Percentiles rank a stretch among this genome's conserved stretches.
These are phyloP conservation scores for Xerocomus brunneocitrinus DNA, from an alignment of 768 basidiomycete genomes.

Conservation along the genomic window DNA sequence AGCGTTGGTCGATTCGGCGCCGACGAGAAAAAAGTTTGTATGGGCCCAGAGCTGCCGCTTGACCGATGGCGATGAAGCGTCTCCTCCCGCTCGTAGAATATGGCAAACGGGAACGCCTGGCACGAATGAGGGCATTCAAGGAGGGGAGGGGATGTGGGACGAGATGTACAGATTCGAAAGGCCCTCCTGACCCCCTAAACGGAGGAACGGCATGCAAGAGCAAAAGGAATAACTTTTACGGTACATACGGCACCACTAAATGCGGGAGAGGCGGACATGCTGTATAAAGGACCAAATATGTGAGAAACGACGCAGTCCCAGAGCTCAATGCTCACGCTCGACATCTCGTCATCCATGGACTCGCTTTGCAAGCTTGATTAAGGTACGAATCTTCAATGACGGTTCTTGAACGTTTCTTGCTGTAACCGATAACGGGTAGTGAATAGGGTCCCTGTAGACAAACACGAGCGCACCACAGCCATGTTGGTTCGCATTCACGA, in stretches of 20 bases:
- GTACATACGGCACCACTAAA: neutral
- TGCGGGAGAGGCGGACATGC: neutral
- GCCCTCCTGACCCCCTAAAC: neutral
- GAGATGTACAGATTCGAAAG: neutral
- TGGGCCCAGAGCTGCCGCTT: neutral
- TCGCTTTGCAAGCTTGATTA: neutral
- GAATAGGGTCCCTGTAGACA: neutral
- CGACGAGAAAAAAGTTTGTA: neutral
- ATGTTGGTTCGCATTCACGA: neutral
- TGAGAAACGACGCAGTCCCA: neutral
- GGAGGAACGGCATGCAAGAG: neutral
- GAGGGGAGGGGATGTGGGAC: neutral
- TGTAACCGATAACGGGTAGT: neutral
- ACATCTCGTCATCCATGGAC: neutral
- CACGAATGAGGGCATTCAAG: neutral
- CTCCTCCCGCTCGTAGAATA: neutral
- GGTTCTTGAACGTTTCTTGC: neutral
- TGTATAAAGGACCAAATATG: neutral
- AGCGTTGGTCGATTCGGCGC: neutral
- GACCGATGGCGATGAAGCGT: neutral
- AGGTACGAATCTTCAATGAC: neutral
- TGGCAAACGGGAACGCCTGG: neutral
- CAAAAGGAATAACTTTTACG: neutral
- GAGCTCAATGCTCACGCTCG: neutral
- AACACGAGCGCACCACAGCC: neutral